Percentiles rank a stretch among this genome's conserved stretches.
These are phyloP conservation scores for Aphanomyces euteiches DNA, from an alignment of 352 stramenopile species.

Conservation along the genomic window DNA sequence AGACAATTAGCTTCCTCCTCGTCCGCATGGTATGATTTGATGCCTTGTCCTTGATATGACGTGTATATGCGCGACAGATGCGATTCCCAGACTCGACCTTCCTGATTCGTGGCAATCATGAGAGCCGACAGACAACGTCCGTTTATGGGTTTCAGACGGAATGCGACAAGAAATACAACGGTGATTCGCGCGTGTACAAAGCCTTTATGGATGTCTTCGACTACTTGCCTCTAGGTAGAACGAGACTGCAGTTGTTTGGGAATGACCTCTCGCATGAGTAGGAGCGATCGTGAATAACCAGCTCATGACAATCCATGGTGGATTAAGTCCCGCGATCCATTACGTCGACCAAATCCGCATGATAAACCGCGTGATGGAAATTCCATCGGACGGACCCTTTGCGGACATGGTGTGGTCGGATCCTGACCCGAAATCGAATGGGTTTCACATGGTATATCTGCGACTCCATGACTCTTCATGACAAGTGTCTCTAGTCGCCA, in stretches of 20 bases:
- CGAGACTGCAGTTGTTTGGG: slow-evolving; percentile 86
- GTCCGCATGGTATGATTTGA: slow-evolving; percentile 54
- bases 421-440: slow-evolving; percentile 69
- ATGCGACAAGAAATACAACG: slow-evolving; percentile 82
- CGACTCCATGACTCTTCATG: slow-evolving; percentile 51
- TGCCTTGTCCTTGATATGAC: neutral
- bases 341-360: slow-evolving; percentile 91
- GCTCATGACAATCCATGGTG: slow-evolving; percentile 64
- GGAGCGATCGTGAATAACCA: slow-evolving; percentile 79
- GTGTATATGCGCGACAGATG: slow-evolving; percentile 59
- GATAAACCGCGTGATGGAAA: slow-evolving; percentile 79
- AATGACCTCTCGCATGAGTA: slow-evolving; percentile 49
- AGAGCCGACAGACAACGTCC: slow-evolving; percentile 79
- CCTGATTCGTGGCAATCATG: slow-evolving; percentile 95
- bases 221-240: slow-evolving; percentile 51
- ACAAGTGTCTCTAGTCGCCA: slow-evolving; percentile 42
- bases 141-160: slow-evolving; percentile 84
- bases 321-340: slow-evolving; percentile 62
- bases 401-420: slow-evolving; percentile 84
- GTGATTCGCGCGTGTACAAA: slow-evolving; percentile 67
- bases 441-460: slow-evolving; percentile 71
- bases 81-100: slow-evolving; percentile 90
- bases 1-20: slow-evolving; percentile 90
- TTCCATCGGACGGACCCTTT: slow-evolving; percentile 69
- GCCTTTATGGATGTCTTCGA: slow-evolving; percentile 78